Conservation (phyloP, 352 stramenopile genomes). For the Pythium aquatile region DNA sequence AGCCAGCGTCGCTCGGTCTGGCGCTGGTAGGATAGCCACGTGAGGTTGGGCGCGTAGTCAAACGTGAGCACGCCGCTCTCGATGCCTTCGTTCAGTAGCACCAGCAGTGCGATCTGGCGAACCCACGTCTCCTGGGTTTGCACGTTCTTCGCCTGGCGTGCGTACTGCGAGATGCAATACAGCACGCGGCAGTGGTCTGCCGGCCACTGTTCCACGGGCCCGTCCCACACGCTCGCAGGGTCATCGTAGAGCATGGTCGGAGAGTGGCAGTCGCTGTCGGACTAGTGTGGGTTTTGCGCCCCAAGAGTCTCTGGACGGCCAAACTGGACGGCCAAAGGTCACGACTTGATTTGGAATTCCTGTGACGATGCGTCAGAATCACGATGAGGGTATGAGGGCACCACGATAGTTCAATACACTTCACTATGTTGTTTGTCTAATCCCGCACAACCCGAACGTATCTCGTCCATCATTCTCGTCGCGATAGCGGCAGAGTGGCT, state of each 20-base stretch:
- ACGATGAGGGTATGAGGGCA: neutral
- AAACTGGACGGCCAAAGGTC: neutral
- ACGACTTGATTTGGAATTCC: neutral
- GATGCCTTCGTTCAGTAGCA: constrained; percentile 96
- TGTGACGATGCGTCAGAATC: neutral
- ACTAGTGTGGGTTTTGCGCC: neutral
- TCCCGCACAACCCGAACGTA: neutral
- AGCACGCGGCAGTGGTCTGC: constrained; percentile 95
- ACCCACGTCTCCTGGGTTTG: constrained; percentile 93
- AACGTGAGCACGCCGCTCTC: constrained; percentile 92
- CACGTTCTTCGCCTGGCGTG: constrained; percentile 77
- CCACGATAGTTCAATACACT: neutral
- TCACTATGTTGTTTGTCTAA: constrained; percentile 5
- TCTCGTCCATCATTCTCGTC: neutral
- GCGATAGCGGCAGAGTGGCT: neutral
- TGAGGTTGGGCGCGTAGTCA: constrained; percentile 94
- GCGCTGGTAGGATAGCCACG: constrained; percentile 89
- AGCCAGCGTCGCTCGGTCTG: constrained; percentile 81
- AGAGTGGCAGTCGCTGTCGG: neutral
- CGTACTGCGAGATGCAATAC: constrained; percentile 94
- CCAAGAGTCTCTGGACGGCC: neutral
- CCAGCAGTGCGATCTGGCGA: constrained; percentile 92
- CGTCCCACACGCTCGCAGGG: constrained; percentile 43
- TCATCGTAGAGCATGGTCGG: neutral
- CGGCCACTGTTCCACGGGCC: constrained; percentile 58